Conservation (phyloP, 805 yeast genomes). For the Kazachstania bromeliacearum region DNA sequence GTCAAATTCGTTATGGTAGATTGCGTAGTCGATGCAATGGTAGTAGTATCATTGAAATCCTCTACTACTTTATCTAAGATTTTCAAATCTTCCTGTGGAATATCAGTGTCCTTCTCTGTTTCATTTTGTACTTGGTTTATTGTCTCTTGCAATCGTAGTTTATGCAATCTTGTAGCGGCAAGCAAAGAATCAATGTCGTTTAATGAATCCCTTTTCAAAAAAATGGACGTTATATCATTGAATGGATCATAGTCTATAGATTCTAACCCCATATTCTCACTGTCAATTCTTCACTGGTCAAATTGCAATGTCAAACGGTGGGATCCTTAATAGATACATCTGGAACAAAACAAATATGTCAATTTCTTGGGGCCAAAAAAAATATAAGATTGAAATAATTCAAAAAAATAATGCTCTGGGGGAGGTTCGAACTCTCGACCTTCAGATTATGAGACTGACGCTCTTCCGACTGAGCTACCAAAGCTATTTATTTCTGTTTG, state of each 20-base stretch:
- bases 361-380: no score
- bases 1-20: constrained; percentile 60
- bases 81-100: constrained; percentile 11
- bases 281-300: no score
- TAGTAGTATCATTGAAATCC: constrained; percentile 58
- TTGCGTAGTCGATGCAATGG: constrained; percentile 70
- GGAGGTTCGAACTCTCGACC: constrained; percentile 41
- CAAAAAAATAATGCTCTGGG: constrained; percentile 31
- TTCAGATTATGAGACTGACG: constrained; percentile 42
- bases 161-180: constrained; percentile 42
- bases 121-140: constrained; percentile 33
- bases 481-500: no score
- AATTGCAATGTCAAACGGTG: no score
- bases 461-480: constrained; percentile 42
- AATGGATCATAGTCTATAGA: constrained; percentile 43
- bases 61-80: constrained; percentile 31
- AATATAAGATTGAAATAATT: not conserved
- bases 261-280: constrained; percentile 26
- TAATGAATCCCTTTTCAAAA: constrained; percentile 43
- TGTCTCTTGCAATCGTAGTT: constrained; percentile 37
- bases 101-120: constrained; percentile 16
- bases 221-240: constrained; percentile 41
- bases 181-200: constrained; percentile 43
- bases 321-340: no score
- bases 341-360: no score